Base-by-base conservation (phyloP, 306 rosid species). In the Leucaena leucocephala region DNA sequence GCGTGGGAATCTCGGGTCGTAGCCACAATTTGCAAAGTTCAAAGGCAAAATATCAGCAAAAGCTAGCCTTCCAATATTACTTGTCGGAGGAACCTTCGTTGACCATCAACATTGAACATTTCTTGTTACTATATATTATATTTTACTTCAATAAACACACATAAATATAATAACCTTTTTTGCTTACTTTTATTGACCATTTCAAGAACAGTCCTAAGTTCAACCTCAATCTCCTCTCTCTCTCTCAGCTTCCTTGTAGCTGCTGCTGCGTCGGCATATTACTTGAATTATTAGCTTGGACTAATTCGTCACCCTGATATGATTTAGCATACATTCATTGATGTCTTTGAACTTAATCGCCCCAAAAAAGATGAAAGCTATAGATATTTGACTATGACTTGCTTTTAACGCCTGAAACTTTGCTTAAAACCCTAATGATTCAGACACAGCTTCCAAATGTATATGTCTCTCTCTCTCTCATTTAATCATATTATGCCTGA, bases 51-150 rank as follows among this genome's bases (percentile, higher is more conserved):
- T 0, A 19, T 57, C 63, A 21, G 3, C 80, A 64, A 81, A 81
- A 76, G 84, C 74, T 2, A 55, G 34, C 34, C 75, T 76, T 13
- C 81, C 83, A 79, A 81, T 58, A 68, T 74, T 68, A 44, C 16
- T 70, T 87, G 87, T 87, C 82, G 84, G 85, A 61, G 73, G 74
- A 81, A 70, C 80, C n/a, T 65, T 77, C 38, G 86, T 81, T 85
- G 91, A 88, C 89, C 86, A 75, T 63, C 10, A 34, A 19, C n/a
- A 17, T 54, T 5, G 1, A 27, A 54, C n/a, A 48, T 48, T 43
- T 8, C 52, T n/a, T n/a, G 14, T 1, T 6, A 6, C 2, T 27
- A 27, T 27, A 10, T 58, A 66, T 57, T 17, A 8, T 74, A 69
- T 76, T 57, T 76, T 27, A 27, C 27, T 48, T 27, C 72, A 62